Evolutionary conservation across 345 rosid species (phyloP), one percentile per base, ranked within the genome.

Genomic region (Brassica nigra): DNA sequence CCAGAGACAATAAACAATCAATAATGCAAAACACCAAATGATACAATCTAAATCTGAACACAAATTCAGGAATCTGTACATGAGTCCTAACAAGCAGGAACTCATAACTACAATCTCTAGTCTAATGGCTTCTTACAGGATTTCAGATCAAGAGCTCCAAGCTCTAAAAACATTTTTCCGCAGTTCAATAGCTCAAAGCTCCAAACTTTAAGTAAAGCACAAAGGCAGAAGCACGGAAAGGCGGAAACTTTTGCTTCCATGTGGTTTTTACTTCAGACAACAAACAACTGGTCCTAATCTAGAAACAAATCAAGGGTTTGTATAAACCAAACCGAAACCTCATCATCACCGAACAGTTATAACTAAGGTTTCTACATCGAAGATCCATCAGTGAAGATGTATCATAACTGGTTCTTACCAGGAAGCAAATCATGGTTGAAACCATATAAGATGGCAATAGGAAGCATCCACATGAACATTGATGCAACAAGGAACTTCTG

Each of bases 381-480:
- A 52, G 58, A 52, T 12, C 6, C 27, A 23, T 23, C 27, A 23
- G 27, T 23, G 16, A 47, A 47, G 55, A 47, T 47, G 55, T 47
- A 47, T 12, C 6, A 47, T 16, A 42, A 42, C 9, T 42, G 49
- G 49, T 42, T 2, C 30, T 87, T 79, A 95, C 99, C 97, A 18
- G 97, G 99, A 70, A 93, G 72, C 76, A 93, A 42, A 76, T 86
- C 85, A 62, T 92, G 80, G 80, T 88, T 89, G 76, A 89, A 92
- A 44, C 88, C 94, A 83, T 86, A 90, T n/a, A 93, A 83, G 54
- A 93, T 87, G 2, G 83, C 88, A 70, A 93, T 59, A 10, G 99
- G 99, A 70, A 85, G 87, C 58, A 84, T 84, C 99, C 98, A 95
- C 96, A 95, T 89, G 27, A 93, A 84, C 88, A 90, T 74, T 6